phyloP scores from a whole-genome alignment of 73 alveolate genomes.

The Blepharisma japonicum region DNA sequence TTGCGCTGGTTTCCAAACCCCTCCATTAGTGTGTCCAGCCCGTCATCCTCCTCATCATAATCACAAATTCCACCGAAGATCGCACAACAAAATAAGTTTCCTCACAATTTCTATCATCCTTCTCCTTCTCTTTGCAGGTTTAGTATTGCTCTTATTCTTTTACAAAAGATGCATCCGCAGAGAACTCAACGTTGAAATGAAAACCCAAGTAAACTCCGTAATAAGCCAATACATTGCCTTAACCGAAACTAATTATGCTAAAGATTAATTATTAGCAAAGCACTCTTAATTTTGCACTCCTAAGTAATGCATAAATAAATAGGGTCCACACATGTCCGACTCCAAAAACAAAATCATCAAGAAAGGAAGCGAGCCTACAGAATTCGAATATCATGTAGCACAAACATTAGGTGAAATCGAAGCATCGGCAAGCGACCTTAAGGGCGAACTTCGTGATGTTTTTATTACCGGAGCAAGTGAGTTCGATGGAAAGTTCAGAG shows the following conservation, averaged over 20 bases:
- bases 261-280: not conserved
- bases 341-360: not conserved
- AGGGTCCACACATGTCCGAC: constrained; percentile 20
- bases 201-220: constrained; percentile 46
- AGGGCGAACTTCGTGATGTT: constrained; percentile 48
- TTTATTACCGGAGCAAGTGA: constrained; percentile 50
- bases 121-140: constrained; percentile 25
- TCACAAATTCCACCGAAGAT: not conserved
- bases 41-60: constrained; percentile 24
- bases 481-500: constrained; percentile 36
- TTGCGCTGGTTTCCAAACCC: constrained; percentile 51
- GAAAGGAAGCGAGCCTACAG: constrained; percentile 8
- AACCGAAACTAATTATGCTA: not conserved
- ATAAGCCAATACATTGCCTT: constrained; percentile 55
- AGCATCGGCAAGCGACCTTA: constrained; percentile 49
- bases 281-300: too few relatives aligned
- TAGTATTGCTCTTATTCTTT: constrained; percentile 34
- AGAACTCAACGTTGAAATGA: constrained; percentile 48
- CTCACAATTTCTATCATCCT: constrained; percentile 33
- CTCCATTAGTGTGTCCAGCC: constrained; percentile 36
- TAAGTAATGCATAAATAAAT: too few relatives aligned
- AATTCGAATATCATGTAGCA: constrained; percentile 27
- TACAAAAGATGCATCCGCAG: constrained; percentile 51
- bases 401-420: constrained; percentile 22
- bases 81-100: constrained; percentile 24